phyloP scores from a whole-genome alignment of 441 rosid species.

The Iberis amara region DNA sequence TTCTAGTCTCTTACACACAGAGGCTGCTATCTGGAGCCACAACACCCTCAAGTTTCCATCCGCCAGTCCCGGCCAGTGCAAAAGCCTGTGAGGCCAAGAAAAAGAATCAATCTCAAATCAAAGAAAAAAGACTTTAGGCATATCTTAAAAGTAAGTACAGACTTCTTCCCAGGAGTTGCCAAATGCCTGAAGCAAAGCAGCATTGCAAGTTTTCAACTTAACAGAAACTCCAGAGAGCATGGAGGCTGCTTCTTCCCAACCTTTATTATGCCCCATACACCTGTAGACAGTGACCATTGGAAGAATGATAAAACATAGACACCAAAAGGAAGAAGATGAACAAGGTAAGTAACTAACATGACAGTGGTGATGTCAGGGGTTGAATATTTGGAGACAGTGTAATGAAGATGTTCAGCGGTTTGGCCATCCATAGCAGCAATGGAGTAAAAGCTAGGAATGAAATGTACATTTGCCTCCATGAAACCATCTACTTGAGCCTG shows the following conservation, averaged over 20 bases:
- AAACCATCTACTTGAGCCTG: slow-evolving; percentile 62
- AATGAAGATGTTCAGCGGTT: slow-evolving; percentile 82
- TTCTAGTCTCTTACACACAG: slow-evolving; percentile 23
- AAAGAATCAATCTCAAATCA: slow-evolving; percentile 12
- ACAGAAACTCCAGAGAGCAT: slow-evolving; percentile 64
- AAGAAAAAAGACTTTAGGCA: neutral
- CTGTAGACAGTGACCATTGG: slow-evolving; percentile 26
- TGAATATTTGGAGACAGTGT: slow-evolving; percentile 57
- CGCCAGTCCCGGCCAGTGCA: slow-evolving; percentile 69
- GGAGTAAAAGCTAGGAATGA: slow-evolving; percentile 87
- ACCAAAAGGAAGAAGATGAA: neutral
- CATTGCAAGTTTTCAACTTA: slow-evolving; percentile 85
- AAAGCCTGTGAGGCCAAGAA: slow-evolving; percentile 57
- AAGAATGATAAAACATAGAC: neutral
- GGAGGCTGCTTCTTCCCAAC: slow-evolving; percentile 99
- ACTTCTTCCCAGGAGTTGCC: slow-evolving; percentile 97
- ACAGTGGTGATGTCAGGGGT: slow-evolving; percentile 55
- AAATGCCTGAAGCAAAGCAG: slow-evolving; percentile 88
- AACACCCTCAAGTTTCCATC: slow-evolving; percentile 86
- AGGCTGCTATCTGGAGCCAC: slow-evolving; percentile 54
- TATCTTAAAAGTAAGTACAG: slow-evolving; percentile 9
- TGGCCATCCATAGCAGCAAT: slow-evolving; percentile 96
- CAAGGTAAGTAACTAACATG: slow-evolving; percentile 38
- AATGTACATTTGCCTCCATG: slow-evolving; percentile 66
- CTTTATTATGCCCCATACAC: slow-evolving; percentile 98